Evolutionary conservation across 1,284 basidiomycete genomes (phyloP).

Genomic region (Coriolopsis trogii): DNA sequence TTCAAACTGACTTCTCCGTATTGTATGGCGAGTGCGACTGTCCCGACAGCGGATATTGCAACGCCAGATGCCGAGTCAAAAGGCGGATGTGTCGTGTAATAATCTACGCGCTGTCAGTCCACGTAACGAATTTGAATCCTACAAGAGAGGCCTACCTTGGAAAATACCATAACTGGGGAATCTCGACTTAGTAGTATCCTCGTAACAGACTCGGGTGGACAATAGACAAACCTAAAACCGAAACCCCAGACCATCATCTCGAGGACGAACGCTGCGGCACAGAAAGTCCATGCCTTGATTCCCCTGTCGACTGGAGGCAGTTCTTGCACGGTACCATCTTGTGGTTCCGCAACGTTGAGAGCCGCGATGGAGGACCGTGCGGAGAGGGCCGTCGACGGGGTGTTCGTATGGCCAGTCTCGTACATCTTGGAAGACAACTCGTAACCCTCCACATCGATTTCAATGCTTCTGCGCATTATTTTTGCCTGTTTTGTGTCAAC

Average conservation of each 20-base stretch:
- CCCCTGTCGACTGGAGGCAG: slow-evolving; percentile 5
- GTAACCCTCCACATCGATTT: too few species aligned
- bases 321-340: slow-evolving; percentile 12
- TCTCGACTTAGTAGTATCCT: neutral
- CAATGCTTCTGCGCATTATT: too few species aligned
- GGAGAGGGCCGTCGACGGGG: too few species aligned
- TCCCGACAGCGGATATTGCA: slow-evolving; percentile 23
- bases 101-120: slow-evolving; percentile 12
- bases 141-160: slow-evolving; percentile 23
- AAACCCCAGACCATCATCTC: slow-evolving; percentile 44
- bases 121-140: neutral
- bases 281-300: slow-evolving; percentile 8
- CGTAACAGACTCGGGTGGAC: too few species aligned
- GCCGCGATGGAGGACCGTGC: neutral
- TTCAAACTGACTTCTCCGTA: slow-evolving; percentile 17
- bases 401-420: too few species aligned
- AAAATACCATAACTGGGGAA: slow-evolving; percentile 27
- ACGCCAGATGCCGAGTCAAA: slow-evolving; percentile 21
- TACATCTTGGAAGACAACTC: too few species aligned
- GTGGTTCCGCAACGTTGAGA: neutral
- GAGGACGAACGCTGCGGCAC: slow-evolving; percentile 23
- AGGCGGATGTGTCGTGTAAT: slow-evolving; percentile 24
- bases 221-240: slow-evolving; percentile 17
- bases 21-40: slow-evolving; percentile 24
- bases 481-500: too few species aligned